phyloP scores from a whole-genome alignment of 345 rosid genomes.

The Boechera divaricarpa region DNA sequence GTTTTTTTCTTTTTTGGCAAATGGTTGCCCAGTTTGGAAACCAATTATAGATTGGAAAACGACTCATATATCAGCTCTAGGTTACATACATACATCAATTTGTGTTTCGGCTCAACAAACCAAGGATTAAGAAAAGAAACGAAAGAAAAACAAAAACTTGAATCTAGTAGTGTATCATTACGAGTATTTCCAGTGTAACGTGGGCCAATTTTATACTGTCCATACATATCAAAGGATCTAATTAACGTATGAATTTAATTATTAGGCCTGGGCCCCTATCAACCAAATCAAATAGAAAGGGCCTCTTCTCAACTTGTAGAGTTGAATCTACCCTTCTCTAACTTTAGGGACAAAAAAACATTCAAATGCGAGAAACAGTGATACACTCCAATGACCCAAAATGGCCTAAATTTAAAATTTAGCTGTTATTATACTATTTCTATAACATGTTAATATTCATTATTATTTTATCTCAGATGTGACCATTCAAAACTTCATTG shows the following conservation, averaged over 20 bases:
- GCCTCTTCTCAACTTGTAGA: constrained; percentile 5
- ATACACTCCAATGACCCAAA: neutral
- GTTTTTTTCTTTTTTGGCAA: neutral
- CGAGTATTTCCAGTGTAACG: neutral
- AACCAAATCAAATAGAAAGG: neutral
- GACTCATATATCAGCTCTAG: neutral
- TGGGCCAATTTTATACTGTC: constrained; percentile 5
- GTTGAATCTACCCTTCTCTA: constrained; percentile 2
- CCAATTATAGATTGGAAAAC: constrained; percentile 11
- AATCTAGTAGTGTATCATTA: neutral
- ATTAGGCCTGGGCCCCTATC: constrained; percentile 18
- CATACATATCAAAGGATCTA: constrained; percentile 1
- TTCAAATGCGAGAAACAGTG: neutral
- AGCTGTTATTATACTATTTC: no score
- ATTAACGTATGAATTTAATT: neutral
- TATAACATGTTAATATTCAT: neutral
- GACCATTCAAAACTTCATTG: neutral
- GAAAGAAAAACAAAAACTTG: neutral
- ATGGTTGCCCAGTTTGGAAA: constrained; percentile 14
- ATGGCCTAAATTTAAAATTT: neutral
- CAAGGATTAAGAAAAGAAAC: neutral
- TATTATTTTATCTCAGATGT: neutral
- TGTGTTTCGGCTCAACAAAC: constrained; percentile 1
- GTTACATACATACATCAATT: neutral
- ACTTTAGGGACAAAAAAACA: neutral